Evolutionary conservation across 768 basidiomycete species (phyloP).

Genomic region (Auriscalpium microsporum): DNA sequence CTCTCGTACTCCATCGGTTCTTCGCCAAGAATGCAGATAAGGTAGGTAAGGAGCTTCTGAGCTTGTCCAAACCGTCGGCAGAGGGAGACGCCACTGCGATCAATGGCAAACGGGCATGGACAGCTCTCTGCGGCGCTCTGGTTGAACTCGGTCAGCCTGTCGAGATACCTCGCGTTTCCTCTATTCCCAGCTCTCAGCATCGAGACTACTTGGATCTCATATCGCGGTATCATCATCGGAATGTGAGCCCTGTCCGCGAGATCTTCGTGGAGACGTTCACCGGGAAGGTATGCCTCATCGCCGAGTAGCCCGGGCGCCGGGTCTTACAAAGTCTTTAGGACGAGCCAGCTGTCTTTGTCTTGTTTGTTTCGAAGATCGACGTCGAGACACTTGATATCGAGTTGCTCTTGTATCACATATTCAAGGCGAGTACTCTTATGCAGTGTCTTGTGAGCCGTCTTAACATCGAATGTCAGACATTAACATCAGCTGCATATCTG

Average conservation of each 20-base stretch:
- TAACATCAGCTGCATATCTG: slow-evolving; percentile 40
- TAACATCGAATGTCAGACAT: slow-evolving; percentile 29
- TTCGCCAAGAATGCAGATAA: slow-evolving; percentile 81
- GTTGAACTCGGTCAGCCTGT: slow-evolving; percentile 70
- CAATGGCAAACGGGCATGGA: slow-evolving; percentile 78
- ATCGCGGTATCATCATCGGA: slow-evolving; percentile 50
- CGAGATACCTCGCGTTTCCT: slow-evolving; percentile 57
- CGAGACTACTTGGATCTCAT: slow-evolving; percentile 62
- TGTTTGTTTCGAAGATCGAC: slow-evolving; percentile 62
- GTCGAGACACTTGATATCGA: slow-evolving; percentile 77
- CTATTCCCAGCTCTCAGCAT: slow-evolving; percentile 40
- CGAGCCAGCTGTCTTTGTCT: slow-evolving; percentile 44
- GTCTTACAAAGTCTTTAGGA: slow-evolving; percentile 22
- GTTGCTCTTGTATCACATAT: slow-evolving; percentile 66
- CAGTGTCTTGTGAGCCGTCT: not conserved
- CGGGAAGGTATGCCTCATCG: slow-evolving; percentile 30
- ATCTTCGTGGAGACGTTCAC: slow-evolving; percentile 55
- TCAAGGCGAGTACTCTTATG: slow-evolving; percentile 42
- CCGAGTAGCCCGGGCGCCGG: not conserved
- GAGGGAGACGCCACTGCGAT: slow-evolving; percentile 48
- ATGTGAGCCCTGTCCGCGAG: slow-evolving; percentile 51
- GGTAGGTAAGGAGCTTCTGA: slow-evolving; percentile 79
- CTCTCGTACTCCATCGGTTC: slow-evolving; percentile 76
- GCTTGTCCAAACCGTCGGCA: slow-evolving; percentile 49
- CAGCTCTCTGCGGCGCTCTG: slow-evolving; percentile 65